These are phyloP conservation scores for Oryza punctata DNA, from an alignment of 176 grass and related monocot species.

Conservation along the genomic window DNA sequence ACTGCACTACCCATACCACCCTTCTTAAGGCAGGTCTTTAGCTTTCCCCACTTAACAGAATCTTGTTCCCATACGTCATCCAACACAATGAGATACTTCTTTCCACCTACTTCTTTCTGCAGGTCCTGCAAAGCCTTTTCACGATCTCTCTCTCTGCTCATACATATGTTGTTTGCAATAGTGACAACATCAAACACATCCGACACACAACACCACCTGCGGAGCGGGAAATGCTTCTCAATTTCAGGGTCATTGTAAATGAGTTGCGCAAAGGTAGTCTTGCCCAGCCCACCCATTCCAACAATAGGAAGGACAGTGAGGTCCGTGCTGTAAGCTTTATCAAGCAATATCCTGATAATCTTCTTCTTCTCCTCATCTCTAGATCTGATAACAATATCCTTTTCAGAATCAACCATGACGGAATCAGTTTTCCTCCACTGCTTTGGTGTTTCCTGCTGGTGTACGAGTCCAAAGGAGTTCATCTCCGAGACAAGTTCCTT, in stretches of 20 bases:
- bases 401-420: not conserved
- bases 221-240: slow-evolving; percentile 10
- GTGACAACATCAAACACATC: slow-evolving; percentile 19
- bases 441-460: not conserved
- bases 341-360: slow-evolving; percentile 20
- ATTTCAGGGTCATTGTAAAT: slow-evolving; percentile 40
- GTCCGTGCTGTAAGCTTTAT: not conserved
- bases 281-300: slow-evolving; percentile 48
- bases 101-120: not conserved
- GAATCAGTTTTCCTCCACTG: slow-evolving; percentile 5
- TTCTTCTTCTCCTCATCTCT: slow-evolving; percentile 42
- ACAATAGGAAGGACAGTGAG: slow-evolving; percentile 42
- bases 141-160: not conserved
- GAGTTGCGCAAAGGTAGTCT: slow-evolving; percentile 46
- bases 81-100: slow-evolving; percentile 35
- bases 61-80: slow-evolving; percentile 55
- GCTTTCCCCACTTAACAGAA: slow-evolving; percentile 5
- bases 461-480: slow-evolving; percentile 4
- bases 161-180: slow-evolving; percentile 23
- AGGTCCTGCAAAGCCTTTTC: not conserved
- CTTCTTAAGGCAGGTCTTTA: slow-evolving; percentile 15
- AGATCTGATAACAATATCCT: slow-evolving; percentile 16
- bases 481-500: slow-evolving; percentile 4
- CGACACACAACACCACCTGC: slow-evolving; percentile 46
- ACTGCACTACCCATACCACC: slow-evolving; percentile 32